Evolutionary conservation across 1,284 basidiomycete genomes (phyloP).

Genomic region (Volvariella surrecta): DNA sequence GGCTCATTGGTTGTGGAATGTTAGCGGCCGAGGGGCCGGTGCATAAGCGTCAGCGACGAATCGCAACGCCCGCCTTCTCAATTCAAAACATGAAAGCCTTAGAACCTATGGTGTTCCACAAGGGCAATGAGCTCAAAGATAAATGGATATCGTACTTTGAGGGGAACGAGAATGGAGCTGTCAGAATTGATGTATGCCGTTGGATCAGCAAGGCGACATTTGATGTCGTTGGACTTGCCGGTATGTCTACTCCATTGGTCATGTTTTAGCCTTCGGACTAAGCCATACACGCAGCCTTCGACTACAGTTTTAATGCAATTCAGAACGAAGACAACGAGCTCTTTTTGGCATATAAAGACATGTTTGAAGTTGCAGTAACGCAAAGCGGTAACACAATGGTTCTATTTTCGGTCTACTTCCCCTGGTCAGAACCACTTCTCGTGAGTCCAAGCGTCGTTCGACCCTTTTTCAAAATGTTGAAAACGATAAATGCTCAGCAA

Average conservation of each 20-base stretch:
- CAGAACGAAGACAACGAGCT: conserved; percentile 68
- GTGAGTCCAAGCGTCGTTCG: conserved; percentile 35
- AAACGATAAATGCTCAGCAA: conserved; percentile 33
- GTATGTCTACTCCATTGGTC: conserved; percentile 23
- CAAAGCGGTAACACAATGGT: conserved; percentile 39
- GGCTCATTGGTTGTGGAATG: conserved; percentile 71
- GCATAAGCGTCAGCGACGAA: conserved; percentile 68
- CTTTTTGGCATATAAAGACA: conserved; percentile 69
- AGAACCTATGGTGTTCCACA: conserved; percentile 61
- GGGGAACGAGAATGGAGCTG: conserved; percentile 12
- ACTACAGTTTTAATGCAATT: conserved; percentile 72
- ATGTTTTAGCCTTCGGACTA: not conserved
- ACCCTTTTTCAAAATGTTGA: not conserved
- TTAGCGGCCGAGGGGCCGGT: conserved; percentile 66
- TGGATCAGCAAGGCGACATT: conserved; percentile 75
- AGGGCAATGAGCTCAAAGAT: conserved; percentile 53
- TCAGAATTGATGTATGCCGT: conserved; percentile 54
- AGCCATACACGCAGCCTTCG: conserved; percentile 47
- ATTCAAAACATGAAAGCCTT: conserved; percentile 63
- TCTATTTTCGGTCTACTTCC: conserved; percentile 52
- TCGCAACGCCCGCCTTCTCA: conserved; percentile 72
- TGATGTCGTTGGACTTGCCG: conserved; percentile 73
- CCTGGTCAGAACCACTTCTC: conserved; percentile 44
- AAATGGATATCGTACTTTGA: conserved; percentile 44
- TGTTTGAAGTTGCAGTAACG: conserved; percentile 67